Evolutionary conservation across 2,329 filamentous ascomycete genomes (phyloP), one percentile per base, ranked within the genome.

Genomic region (Fusarium aywerte): DNA sequence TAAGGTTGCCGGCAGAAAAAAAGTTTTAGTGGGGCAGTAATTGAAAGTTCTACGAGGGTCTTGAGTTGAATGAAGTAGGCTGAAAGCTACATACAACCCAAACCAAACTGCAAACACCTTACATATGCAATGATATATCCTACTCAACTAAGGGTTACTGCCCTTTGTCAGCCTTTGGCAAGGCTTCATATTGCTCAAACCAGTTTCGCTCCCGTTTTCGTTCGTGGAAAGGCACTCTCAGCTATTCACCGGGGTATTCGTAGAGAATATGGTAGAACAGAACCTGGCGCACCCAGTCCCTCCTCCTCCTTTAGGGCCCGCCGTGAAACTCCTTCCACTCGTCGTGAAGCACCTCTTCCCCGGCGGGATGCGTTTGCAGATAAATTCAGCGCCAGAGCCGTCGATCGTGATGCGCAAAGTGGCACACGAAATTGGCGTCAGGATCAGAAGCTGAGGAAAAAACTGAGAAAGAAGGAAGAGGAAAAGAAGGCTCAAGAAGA

Each of bases 231-330:
- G 27, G 78, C 74, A 39, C 83, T 92, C 61, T 90, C 90, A 11
- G 90, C 90, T 40, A 93, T 93, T 72, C 86, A 88, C 67, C 82
- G 85, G 43, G 90, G 90, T 15, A 81, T 92, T 54, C 45, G 45
- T 27, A 49, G 32, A 16, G 45, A 49, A 49, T 18, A n/a, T 25
- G 32, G 31, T 11, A 49, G 45, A 49, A 18, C 31, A 27, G 32
- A 49, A 23, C 32, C 45, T 38, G 32, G 21, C 8, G 45, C 32
- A 36, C 12, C 45, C 45, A 7, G 25, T 42, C 39, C 39, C 21
- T 42, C 39, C 15, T 42, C 20, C n/a, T 40, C 36, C n/a, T 48
- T 62, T 12, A 44, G 36, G 27, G 49, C 18, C 5, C 52, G 51
- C 20, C 35, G 49, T 36, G 45, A 25, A 33, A 18, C 56, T 9